Percentiles rank a stretch among this genome's conserved stretches.
phyloP scores from a whole-genome alignment of 495 filamentous ascomycete species.

The Glutinoglossum americanum region DNA sequence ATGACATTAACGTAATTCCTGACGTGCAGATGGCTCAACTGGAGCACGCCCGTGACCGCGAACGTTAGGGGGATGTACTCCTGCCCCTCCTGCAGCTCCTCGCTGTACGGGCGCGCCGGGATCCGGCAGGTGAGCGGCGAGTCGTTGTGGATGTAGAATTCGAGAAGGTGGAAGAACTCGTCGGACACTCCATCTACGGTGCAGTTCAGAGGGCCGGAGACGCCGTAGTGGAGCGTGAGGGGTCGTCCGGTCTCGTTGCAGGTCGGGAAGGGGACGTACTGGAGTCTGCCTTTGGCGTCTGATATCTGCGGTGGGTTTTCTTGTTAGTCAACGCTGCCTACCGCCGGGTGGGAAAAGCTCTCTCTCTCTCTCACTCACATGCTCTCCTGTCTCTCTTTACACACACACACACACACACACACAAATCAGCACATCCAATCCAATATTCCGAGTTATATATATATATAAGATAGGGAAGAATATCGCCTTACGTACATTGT shows the following conservation, averaged over 20 bases:
- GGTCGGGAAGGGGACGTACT: constrained; percentile 80
- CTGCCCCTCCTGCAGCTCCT: constrained; percentile 13
- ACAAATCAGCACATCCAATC: no score
- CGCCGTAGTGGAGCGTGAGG: constrained; percentile 67
- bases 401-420: no score
- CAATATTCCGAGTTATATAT: no score
- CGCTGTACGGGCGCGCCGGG: constrained; percentile 39
- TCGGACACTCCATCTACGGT: constrained; percentile 72
- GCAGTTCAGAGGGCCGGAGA: constrained; percentile 71
- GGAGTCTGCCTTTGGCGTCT: constrained; percentile 55
- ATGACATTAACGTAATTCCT: constrained; percentile 73
- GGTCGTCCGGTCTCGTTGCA: constrained; percentile 79
- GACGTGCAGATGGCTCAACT: constrained; percentile 78
- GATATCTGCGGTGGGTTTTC: no score
- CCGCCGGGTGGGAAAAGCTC: no score
- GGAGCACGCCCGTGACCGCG: constrained; percentile 70
- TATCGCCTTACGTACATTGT: constrained; percentile 30
- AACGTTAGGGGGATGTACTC: constrained; percentile 47
- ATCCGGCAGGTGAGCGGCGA: constrained; percentile 83
- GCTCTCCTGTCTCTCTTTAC: constrained; percentile 35
- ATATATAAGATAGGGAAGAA: no score
- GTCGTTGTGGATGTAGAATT: constrained; percentile 97
- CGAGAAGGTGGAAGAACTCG: constrained; percentile 85
- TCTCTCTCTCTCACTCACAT: no score
- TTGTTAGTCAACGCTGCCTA: no score